Evolutionary conservation across 176 grass and related monocot genomes (phyloP), one percentile per base, ranked within the genome.

Genomic region (Cenchrus americanus): DNA sequence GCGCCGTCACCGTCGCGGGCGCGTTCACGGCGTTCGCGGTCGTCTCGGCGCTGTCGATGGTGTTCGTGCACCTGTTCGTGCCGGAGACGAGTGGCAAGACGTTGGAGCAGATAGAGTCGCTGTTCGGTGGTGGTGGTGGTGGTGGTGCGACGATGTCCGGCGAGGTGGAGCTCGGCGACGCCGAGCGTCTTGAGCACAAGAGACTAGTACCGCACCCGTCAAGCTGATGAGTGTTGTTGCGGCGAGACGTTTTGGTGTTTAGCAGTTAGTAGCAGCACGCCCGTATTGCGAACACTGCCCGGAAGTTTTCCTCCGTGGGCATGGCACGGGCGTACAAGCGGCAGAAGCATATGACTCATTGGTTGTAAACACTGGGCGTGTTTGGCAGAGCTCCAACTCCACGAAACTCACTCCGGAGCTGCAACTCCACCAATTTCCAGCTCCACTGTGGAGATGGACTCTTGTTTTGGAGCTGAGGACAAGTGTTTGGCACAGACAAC

Each of bases 11-110:
- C 0, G 89, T 90, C 5, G 85, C 87, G 0, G 94, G 94, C 1
- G 92, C 91, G 4, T 97, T 97, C 75, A 43, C 86, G 4, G 75
- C 82, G 21, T 94, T 97, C 75, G 92, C 91, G 32, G 85, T 30
- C 53, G 5, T 92, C n/a, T 92, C 94, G 4, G 79, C 90, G 19
- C 5, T 88, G 21, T 94, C 94, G 7, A 87, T 94, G 73, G 77
- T 41, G 66, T 97, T 97, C 60, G 89, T 97, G 47, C 84, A 86
- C 78, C 67, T 41, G 59, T 90, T 83, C 60, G 85, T 97, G 46
- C 91, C 94, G 0, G 91, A 97, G 73, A 97, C 91, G 0, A 97
- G 92, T 48, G 91, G 91, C 6, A 97, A 90, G 85, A 74, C 91
- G 4, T 23, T 97, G 51, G 94, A 97, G 89, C 82, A 94, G 79